Evolutionary conservation across 2,329 filamentous ascomycete genomes (phyloP).

Genomic region (Penicillium palitans): DNA sequence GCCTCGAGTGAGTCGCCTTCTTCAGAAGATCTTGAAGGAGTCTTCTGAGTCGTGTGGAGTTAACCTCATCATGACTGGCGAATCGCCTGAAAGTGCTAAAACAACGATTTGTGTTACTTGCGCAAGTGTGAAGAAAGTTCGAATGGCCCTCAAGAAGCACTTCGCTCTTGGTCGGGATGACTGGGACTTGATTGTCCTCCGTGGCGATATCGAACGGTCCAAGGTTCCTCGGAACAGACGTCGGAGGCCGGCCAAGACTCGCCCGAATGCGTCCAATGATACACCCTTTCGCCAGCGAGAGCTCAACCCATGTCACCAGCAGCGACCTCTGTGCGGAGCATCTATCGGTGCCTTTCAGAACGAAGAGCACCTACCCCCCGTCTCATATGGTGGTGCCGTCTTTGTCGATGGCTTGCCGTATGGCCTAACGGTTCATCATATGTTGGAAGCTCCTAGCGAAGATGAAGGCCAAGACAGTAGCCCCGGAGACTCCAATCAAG

Average conservation of each 20-base stretch:
- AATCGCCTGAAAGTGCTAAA: slow-evolving; percentile 56
- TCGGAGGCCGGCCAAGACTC: slow-evolving; percentile 38
- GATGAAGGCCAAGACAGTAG: slow-evolving; percentile 56
- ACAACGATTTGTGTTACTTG: slow-evolving; percentile 66
- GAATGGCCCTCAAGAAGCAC: slow-evolving; percentile 57
- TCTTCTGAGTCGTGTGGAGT: slow-evolving; percentile 63
- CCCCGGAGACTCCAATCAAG: slow-evolving; percentile 38
- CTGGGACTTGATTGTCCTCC: slow-evolving; percentile 62
- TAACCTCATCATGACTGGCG: slow-evolving; percentile 61
- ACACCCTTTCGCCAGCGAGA: slow-evolving; percentile 33
- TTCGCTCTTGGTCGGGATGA: slow-evolving; percentile 57
- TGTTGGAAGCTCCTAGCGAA: slow-evolving; percentile 70
- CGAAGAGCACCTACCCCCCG: slow-evolving; percentile 81
- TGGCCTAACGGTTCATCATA: slow-evolving; percentile 96
- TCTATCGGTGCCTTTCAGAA: slow-evolving; percentile 90
- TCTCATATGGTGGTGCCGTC: slow-evolving; percentile 86
- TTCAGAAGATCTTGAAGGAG: slow-evolving; percentile 60
- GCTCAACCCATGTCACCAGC: slow-evolving; percentile 73
- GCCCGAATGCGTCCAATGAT: slow-evolving; percentile 27
- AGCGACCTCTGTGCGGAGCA: slow-evolving; percentile 77
- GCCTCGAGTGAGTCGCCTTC: slow-evolving; percentile 58
- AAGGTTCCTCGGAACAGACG: slow-evolving; percentile 50
- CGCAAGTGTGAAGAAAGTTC: slow-evolving; percentile 58
- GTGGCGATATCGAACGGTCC: slow-evolving; percentile 58
- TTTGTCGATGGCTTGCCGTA: slow-evolving; percentile 80